Percentiles rank a stretch among this genome's conserved stretches.
These are phyloP conservation scores for Rhynchosporium graminicola DNA, from an alignment of 2,329 filamentous ascomycete genomes.

Conservation along the genomic window DNA sequence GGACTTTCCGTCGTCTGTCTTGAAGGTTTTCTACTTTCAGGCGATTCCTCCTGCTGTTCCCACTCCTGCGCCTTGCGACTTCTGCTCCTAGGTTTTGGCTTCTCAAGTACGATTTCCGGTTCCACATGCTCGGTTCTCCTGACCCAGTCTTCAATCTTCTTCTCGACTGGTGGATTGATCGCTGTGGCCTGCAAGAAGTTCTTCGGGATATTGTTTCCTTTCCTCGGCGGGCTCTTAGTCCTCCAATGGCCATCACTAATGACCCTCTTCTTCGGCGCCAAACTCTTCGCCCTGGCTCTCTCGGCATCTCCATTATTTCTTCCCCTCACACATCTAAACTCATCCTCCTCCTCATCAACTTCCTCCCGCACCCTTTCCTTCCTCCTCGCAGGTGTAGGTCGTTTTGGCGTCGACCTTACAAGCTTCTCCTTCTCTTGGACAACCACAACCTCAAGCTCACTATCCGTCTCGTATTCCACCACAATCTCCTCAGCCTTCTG, in stretches of 20 bases:
- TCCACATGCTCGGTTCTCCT: constrained; percentile 29
- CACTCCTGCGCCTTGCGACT: constrained; percentile 13
- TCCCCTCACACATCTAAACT: neutral
- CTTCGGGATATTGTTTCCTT: constrained; percentile 51
- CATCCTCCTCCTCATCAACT: constrained; percentile 27
- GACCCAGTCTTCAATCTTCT: constrained; percentile 65
- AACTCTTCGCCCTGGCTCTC: constrained; percentile 33
- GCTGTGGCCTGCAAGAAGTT: constrained; percentile 57
- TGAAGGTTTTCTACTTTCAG: constrained; percentile 1
- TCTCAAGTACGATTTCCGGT: constrained; percentile 18
- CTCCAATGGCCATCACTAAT: constrained; percentile 92
- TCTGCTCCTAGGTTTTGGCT: constrained; percentile 12
- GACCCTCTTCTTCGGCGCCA: constrained; percentile 78
- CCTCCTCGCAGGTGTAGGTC: constrained; percentile 46
- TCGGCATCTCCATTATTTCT: constrained; percentile 21
- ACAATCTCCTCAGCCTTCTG: constrained; percentile 59
- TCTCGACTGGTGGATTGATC: constrained; percentile 56
- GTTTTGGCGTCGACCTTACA: constrained; percentile 1
- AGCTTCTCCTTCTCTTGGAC: constrained; percentile 12
- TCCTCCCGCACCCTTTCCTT: constrained; percentile 47
- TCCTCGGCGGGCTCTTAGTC: constrained; percentile 50
- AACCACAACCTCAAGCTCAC: constrained; percentile 52
- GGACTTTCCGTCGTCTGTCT: constrained; percentile 13
- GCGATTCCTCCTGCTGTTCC: constrained; percentile 14
- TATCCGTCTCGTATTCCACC: constrained; percentile 59